phyloP scores from a whole-genome alignment of 176 grass and related monocot species.

The Oryza glaberrima region DNA sequence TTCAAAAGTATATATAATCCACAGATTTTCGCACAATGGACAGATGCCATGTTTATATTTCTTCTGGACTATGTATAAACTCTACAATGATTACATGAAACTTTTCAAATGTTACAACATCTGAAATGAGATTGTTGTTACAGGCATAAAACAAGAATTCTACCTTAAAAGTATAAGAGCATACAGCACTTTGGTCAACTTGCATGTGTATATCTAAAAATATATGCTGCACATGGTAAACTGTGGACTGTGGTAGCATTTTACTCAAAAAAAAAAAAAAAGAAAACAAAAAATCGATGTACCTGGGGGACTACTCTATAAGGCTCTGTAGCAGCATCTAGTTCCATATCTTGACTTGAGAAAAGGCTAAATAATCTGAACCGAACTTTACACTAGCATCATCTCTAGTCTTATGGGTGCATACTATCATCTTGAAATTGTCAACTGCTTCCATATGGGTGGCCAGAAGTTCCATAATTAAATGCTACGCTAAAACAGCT shows the following conservation, averaged over 20 bases:
- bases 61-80: neutral
- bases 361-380: slow-evolving; percentile 9
- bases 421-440: slow-evolving; percentile 17
- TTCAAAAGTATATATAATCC: neutral
- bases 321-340: slow-evolving; percentile 23
- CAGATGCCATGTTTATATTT: neutral
- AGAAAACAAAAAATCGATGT: neutral
- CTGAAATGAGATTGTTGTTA: neutral
- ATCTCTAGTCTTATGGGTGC: neutral
- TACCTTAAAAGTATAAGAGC: neutral
- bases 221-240: slow-evolving; percentile 37
- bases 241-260: neutral
- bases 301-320: slow-evolving; percentile 18
- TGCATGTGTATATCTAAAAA: slow-evolving; percentile 19
- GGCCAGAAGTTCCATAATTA: slow-evolving; percentile 23
- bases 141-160: neutral
- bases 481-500: neutral
- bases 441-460: slow-evolving; percentile 10
- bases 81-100: slow-evolving; percentile 7
- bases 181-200: slow-evolving; percentile 10
- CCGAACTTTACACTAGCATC: neutral
- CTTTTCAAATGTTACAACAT: neutral
- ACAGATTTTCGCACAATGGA: slow-evolving; percentile 13
- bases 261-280: slow-evolving; percentile 10
- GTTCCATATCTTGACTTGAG: slow-evolving; percentile 29